Evolutionary conservation across 75 land plant species (phyloP), one percentile per base, ranked within the genome.

Genomic region (Selaginella tamariscina): DNA sequence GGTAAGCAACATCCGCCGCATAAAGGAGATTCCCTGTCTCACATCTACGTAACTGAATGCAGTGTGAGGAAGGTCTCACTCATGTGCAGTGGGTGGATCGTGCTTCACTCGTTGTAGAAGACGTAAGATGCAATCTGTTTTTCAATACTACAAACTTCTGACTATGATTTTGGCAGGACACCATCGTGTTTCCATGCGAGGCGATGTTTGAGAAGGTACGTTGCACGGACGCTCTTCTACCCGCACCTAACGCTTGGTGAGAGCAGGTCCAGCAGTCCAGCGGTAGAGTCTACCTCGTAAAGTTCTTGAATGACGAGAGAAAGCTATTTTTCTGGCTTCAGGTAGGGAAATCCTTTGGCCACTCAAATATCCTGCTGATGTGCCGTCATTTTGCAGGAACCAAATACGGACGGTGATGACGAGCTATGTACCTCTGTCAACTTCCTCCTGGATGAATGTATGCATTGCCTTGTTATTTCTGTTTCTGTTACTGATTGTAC

Each of bases 271-370:
- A 74, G 67, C 86, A 89, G 81, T 69, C 98, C 62, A 73, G 84
- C 59, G 98, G 79, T 33, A 84, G 98, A 63, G 88, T 94, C 0
- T 94, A 80, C 66, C 74, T 94, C 29, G 69, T 94, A 78, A 94
- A 90, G 79, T 94, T 94, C 67, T 82, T 77, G 33, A 68, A 82
- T 15, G 98, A 94, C 63, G 80, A 83, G 55, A 76, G 98, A 73
- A 94, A 82, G 78, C 82, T 74, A 32, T 85, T 94, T 76, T 85
- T 83, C 59, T 94, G 98, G 98, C 89, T 94, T 88, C 98, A 94
- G 91, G 98, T 89, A 31, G 27, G 71, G 2, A 11, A 28, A 68
- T 32, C 2, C 21, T 65, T 23, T 1, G 33, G 32, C 24, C 27
- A 15, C 24, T 28, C 23, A 30, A 28, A 27, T 32, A 32, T 65